These are phyloP conservation scores for Bauhinia variegata DNA, from an alignment of 306 rosid genomes.

Conservation along the genomic window DNA sequence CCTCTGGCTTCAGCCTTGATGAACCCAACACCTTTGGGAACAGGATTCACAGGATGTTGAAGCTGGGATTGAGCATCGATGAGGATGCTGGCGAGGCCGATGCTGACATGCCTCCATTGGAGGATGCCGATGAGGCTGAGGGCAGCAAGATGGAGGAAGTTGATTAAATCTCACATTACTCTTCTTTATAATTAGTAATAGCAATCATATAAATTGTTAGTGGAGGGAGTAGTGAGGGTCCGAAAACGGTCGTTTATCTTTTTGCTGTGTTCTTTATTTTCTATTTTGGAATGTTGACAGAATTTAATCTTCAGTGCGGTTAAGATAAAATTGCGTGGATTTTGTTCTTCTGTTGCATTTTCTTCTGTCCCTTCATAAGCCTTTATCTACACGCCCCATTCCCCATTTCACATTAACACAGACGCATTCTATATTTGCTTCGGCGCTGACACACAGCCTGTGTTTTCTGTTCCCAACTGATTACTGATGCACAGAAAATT, in stretches of 20 bases:
- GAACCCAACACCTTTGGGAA: conserved; percentile 96
- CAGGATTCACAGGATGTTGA: conserved; percentile 95
- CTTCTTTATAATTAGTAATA: neutral
- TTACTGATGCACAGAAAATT: too few relatives aligned
- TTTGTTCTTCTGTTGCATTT: neutral
- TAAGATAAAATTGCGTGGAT: conserved; percentile 4
- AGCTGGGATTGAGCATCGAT: conserved; percentile 92
- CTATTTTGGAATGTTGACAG: conserved; percentile 5
- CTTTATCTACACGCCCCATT: too few relatives aligned
- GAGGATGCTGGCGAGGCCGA: conserved; percentile 71
- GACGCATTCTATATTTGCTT: too few relatives aligned
- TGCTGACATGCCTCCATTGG: conserved; percentile 88
- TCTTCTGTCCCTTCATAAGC: too few relatives aligned
- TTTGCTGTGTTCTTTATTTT: neutral
- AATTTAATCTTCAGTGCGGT: neutral
- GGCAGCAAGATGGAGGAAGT: conserved; percentile 99
- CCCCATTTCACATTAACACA: too few relatives aligned
- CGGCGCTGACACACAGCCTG: too few relatives aligned
- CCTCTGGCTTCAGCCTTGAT: conserved; percentile 95
- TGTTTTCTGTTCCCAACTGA: too few relatives aligned
- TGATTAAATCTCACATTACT: conserved; percentile 45
- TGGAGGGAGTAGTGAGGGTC: neutral
- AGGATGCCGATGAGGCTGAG: conserved; percentile 85
- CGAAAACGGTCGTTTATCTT: neutral
- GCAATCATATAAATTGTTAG: neutral